Evolutionary conservation across 805 yeast species (phyloP), one percentile per base, ranked within the genome.

Genomic region (Yarrowia sp.): DNA sequence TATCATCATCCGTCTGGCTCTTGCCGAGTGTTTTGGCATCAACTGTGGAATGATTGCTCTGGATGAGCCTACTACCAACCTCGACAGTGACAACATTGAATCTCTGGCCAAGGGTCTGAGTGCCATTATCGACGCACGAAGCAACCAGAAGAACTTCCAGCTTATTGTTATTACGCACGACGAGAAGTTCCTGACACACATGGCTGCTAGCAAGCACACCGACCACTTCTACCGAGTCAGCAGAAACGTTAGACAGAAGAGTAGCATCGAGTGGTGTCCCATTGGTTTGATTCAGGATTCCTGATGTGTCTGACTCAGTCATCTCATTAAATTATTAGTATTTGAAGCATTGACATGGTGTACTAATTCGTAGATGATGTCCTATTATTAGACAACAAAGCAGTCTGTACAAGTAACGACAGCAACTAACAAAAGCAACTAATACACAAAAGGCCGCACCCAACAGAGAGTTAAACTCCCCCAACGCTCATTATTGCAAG

Each of bases 11-110:
- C 79, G 99, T 62, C 75, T 94, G 62, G 97, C 97, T 0, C 77
- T 94, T 51, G 94, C 98, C 1, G 98, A 94, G 73, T 90, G 97
- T 69, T 93, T 94, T 77, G 98, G 99, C 7, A 80, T 85, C 1
- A 90, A 88, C 70, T 93, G 97, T 76, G 99, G 99, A 55, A 88
- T 94, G 74, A 90, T 94, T 68, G 96, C 98, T 0, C 78, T 94
- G 38, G 99, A 94, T 74, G 99, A 94, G 74, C 99, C 99, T 8
- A 94, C 99, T 0, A 94, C 99, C 0, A 94, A 94, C 69, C 78
- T 94, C 63, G 99, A 94, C 73, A 84, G 82, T 55, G 97, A 88
- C 63, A 94, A 94, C 69, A 84, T 92, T 59, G 96, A 87, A 67
- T 84, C 96, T 36, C 80, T 94, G 64, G 99, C 98, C 0, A 82